phyloP scores from a whole-genome alignment of 2,329 filamentous ascomycete genomes.

The Penicillium crustosum region DNA sequence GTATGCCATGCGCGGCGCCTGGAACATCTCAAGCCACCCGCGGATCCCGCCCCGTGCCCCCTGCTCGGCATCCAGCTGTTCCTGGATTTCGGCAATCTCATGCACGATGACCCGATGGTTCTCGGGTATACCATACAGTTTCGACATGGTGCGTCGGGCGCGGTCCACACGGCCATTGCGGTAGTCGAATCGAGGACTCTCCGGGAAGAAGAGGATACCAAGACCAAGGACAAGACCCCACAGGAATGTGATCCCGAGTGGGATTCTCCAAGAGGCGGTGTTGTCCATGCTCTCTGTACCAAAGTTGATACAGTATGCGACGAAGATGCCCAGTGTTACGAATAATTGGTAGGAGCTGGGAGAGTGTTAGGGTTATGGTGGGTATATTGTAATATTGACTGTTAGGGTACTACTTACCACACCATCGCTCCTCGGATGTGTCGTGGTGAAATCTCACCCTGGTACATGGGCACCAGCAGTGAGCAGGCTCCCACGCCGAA shows the following conservation, averaged over 20 bases:
- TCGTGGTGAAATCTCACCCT: conserved; percentile 47
- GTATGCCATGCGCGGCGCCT: conserved; percentile 48
- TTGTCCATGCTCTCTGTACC: conserved; percentile 40
- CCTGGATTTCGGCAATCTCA: conserved; percentile 58
- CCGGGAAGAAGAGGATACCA: conserved; percentile 57
- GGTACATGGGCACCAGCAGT: conserved; percentile 49
- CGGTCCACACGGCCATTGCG: conserved; percentile 54
- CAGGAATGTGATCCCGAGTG: conserved; percentile 58
- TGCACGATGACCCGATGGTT: conserved; percentile 54
- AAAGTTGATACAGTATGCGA: conserved; percentile 49
- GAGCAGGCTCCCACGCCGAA: conserved; percentile 47
- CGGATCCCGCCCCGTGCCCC: conserved; percentile 28
- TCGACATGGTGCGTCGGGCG: conserved; percentile 54
- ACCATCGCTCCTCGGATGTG: conserved; percentile 50
- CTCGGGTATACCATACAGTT: conserved; percentile 55
- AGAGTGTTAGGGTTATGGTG: not conserved
- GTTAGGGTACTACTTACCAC: conserved; percentile 18
- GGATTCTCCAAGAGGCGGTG: conserved; percentile 50
- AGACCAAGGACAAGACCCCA: conserved; percentile 55
- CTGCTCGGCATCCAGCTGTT: conserved; percentile 56
- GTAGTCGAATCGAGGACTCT: conserved; percentile 59
- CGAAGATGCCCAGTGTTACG: conserved; percentile 49
- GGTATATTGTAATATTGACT: not conserved
- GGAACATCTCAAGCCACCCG: conserved; percentile 45
- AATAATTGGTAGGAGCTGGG: conserved; percentile 49